Conservation (phyloP, 2,329 filamentous ascomycete genomes). For the Fusarium staphyleae region DNA sequence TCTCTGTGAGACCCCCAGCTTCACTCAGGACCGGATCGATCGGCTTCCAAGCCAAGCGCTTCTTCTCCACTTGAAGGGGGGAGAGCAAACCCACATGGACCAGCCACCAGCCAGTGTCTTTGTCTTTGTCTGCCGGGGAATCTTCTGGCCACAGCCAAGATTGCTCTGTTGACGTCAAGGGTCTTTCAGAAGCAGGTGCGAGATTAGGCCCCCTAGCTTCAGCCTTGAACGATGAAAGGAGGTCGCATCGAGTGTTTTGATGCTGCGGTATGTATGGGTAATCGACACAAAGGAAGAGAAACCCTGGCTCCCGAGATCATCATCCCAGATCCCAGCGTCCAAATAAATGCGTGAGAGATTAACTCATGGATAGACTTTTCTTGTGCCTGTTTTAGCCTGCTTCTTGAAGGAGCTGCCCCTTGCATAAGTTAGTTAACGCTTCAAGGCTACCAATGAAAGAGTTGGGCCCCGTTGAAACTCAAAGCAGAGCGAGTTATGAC, state of each 20-base stretch:
- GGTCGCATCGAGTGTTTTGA: constrained; percentile 12
- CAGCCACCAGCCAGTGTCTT: neutral
- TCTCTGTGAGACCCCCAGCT: neutral
- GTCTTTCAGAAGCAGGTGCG: neutral
- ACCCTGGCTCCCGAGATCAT: constrained; percentile 10
- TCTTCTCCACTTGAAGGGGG: constrained; percentile 31
- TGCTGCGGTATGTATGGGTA: neutral
- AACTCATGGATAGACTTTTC: constrained; percentile 18
- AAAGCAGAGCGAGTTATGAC: neutral
- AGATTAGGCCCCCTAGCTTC: neutral
- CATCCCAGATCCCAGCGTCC: constrained; percentile 7
- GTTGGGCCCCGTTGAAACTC: neutral
- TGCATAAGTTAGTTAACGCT: constrained; percentile 21
- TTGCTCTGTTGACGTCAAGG: neutral
- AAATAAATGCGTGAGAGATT: constrained; percentile 23
- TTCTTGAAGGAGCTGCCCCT: constrained; percentile 20
- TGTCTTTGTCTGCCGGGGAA: neutral
- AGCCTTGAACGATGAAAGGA: constrained; percentile 3
- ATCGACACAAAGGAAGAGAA: neutral
- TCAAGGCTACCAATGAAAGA: constrained; percentile 1
- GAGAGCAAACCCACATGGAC: constrained; percentile 2
- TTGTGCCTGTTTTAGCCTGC: constrained; percentile 18
- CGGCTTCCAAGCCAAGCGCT: constrained; percentile 22
- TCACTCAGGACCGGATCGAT: constrained; percentile 19
- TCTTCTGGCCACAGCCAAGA: constrained; percentile 3